Evolutionary conservation across 768 basidiomycete genomes (phyloP), one percentile per base, ranked within the genome.

Genomic region (Udeniomyces megalosporus): DNA sequence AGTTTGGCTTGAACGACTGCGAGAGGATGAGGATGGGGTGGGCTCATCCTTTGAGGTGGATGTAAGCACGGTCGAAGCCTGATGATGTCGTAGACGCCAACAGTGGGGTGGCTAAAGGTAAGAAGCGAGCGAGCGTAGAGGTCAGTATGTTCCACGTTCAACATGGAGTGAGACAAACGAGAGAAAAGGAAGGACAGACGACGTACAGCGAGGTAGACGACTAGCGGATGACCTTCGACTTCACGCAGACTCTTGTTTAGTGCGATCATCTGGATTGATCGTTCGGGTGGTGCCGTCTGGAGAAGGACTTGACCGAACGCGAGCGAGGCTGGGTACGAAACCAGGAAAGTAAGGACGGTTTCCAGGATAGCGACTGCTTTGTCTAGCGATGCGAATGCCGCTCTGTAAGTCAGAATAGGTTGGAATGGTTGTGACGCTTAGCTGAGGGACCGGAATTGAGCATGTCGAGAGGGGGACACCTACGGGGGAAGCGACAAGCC

Each of bases 281-380:
- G 67, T 17, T 69, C 60, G 3, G 70, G 62, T 2, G 92, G 92
- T 0, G 89, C 81, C 0, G 95, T 97, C 73, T 97, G 95, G 15
- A 97, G 73, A 2, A 99, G 77, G 1, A 90, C 84, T 7, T 84
- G 82, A 2, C 89, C 93, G 14, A 93, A 84, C 0, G 87, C 81
- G 12, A 84, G 78, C 45, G 84, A 88, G 0, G 91, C 85, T 1
- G 84, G 81, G 71, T 91, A 93, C 0, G 95, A 86, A 26, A 92
- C 78, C 44, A 81, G 80, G 72, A 86, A 86, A 4, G 90, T 93
- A 17, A 86, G 75, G 12, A 84, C 70, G 0, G 90, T 84, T 58
- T 90, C 82, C 7, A 85, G 66, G 5, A 81, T 79, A 0, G 95
- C 88, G 45, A 95, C 76, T n/a, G 82, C 72, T n/a, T 93, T 80